Evolutionary conservation across 2,329 filamentous ascomycete genomes (phyloP).

Genomic region (Cladosporium velox): DNA sequence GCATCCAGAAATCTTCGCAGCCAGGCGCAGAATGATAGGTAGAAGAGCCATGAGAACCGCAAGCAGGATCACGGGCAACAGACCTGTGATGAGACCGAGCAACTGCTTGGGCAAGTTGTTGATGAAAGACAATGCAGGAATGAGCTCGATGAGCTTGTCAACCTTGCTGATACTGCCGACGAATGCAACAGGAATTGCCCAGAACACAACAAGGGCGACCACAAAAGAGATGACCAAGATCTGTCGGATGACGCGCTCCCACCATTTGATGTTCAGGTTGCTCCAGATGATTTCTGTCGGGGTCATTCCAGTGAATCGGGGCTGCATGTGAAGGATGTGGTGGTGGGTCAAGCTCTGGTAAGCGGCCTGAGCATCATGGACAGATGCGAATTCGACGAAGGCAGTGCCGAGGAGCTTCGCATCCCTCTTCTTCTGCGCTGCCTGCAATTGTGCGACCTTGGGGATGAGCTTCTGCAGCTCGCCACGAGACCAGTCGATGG

Average conservation of each 20-base stretch:
- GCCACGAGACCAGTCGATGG: conserved; percentile 82
- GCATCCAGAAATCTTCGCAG: conserved; percentile 77
- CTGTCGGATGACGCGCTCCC: conserved; percentile 75
- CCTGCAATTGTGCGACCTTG: conserved; percentile 68
- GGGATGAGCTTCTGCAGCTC: conserved; percentile 76
- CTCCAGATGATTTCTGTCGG: conserved; percentile 86
- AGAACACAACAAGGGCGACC: conserved; percentile 80
- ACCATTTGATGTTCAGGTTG: conserved; percentile 81
- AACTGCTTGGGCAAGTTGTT: conserved; percentile 68
- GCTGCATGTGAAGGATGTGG: conserved; percentile 81
- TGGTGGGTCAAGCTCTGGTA: conserved; percentile 87
- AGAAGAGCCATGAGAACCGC: conserved; percentile 84
- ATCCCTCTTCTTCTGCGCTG: conserved; percentile 64
- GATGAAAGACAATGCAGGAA: conserved; percentile 37
- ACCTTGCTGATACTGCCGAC: conserved; percentile 89
- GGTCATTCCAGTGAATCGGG: conserved; percentile 78
- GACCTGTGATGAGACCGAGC: conserved; percentile 78
- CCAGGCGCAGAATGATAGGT: conserved; percentile 76
- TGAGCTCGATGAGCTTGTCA: conserved; percentile 50
- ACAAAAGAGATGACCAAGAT: conserved; percentile 72
- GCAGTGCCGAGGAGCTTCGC: conserved; percentile 71
- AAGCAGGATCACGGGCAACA: conserved; percentile 77
- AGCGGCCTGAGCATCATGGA: conserved; percentile 81
- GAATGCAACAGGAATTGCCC: conserved; percentile 73
- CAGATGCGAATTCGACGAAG: conserved; percentile 85